Conservation (phyloP, 1,139 yeast species). For the Saccharomyces hybrid region DNA sequence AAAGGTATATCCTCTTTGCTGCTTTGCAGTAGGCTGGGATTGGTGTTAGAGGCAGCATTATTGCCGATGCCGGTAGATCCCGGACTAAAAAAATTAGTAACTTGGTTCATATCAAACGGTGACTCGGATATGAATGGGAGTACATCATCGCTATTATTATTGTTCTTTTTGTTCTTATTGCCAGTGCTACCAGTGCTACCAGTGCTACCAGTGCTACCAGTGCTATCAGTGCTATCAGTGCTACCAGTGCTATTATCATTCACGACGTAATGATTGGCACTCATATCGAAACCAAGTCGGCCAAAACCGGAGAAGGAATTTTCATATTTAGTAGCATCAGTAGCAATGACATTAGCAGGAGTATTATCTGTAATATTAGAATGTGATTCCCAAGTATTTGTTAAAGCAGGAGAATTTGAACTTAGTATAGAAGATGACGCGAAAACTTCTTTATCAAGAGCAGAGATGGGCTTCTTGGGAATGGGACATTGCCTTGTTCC, state of each 20-base stretch:
- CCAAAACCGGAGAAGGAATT: conserved; percentile 9
- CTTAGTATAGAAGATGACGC: background rate
- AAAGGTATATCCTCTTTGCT: conserved; percentile 12
- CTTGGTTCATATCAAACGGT: conserved; percentile 2
- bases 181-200: background rate
- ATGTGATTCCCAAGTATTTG: conserved; percentile 11
- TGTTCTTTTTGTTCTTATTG: background rate
- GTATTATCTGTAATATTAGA: conserved; percentile 4
- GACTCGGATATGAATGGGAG: conserved; percentile 2
- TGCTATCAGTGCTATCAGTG: conserved; percentile 1
- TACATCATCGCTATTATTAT: conserved; percentile 4
- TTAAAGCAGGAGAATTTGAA: conserved; percentile 1
- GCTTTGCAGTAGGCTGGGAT: background rate
- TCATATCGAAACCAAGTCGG: conserved; percentile 7
- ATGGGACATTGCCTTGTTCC: conserved; percentile 68
- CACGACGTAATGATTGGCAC: background rate
- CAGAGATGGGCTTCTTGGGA: conserved; percentile 38
- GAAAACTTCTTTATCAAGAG: background rate
- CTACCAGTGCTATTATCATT: background rate
- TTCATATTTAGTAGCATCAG: background rate
- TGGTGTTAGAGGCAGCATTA: background rate
- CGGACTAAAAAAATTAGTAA: conserved; percentile 1
- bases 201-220: too few relatives aligned
- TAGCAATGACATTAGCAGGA: conserved; percentile 4
- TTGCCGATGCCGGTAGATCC: conserved; percentile 1